Evolutionary conservation across 2,329 filamentous ascomycete species (phyloP).

Genomic region (Paraphaeosphaeria sporulosa): DNA sequence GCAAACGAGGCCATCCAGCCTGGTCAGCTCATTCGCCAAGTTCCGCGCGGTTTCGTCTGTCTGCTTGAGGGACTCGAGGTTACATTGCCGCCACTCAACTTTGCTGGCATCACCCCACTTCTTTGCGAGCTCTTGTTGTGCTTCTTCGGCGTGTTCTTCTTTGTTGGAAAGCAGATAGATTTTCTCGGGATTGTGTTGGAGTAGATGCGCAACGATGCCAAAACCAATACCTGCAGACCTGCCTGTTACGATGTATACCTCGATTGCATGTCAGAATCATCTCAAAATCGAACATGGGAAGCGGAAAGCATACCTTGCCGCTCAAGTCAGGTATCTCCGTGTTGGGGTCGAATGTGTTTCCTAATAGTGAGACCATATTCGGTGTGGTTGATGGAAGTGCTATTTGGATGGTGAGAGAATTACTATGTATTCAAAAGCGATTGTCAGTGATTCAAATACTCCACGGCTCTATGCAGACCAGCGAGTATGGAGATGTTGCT

Average conservation of each 20-base stretch:
- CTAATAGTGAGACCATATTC: constrained; percentile 17
- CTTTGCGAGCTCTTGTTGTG: constrained; percentile 49
- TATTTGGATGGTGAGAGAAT: not conserved
- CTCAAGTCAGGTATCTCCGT: constrained; percentile 52
- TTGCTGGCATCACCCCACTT: constrained; percentile 55
- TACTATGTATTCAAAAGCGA: not conserved
- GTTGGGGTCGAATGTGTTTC: constrained; percentile 51
- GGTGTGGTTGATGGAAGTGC: not conserved
- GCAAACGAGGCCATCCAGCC: constrained; percentile 57
- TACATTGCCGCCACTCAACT: constrained; percentile 56
- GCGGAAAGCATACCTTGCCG: constrained; percentile 39
- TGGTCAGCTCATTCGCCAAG: constrained; percentile 51
- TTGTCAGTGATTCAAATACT: not conserved
- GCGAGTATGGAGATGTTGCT: not conserved
- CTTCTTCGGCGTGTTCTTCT: constrained; percentile 57
- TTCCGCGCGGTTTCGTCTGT: constrained; percentile 55
- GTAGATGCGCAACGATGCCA: constrained; percentile 61
- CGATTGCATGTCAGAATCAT: not conserved
- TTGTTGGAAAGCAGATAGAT: constrained; percentile 61
- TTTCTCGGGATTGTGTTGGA: constrained; percentile 57
- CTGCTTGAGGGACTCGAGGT: constrained; percentile 56
- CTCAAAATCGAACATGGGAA: not conserved
- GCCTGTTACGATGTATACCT: constrained; percentile 59
- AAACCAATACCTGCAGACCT: constrained; percentile 60
- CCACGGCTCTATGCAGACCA: not conserved